Evolutionary conservation across 176 grass and related monocot species (phyloP).

Genomic region (Panicum miliaceum): DNA sequence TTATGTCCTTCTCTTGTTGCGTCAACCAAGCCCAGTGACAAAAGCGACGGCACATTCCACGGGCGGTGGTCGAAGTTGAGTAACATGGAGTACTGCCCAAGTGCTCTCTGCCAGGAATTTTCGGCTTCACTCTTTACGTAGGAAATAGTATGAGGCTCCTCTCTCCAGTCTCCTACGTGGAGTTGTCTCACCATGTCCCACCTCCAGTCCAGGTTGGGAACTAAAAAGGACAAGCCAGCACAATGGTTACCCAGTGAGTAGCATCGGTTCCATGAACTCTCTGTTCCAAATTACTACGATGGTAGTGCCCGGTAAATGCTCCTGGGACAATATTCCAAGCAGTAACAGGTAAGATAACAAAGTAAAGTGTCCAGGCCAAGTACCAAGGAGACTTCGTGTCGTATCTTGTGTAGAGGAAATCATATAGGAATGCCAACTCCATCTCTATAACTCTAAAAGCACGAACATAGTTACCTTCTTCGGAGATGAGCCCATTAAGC

Average conservation of each 20-base stretch:
- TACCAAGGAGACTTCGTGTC: rapidly evolving
- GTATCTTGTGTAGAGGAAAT: constrained; percentile 39
- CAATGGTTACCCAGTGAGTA: not conserved
- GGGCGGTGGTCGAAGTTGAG: constrained; percentile 16
- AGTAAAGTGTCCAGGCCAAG: not conserved
- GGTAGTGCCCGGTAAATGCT: constrained; percentile 24
- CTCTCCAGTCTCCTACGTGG: not conserved
- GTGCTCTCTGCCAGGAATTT: not conserved
- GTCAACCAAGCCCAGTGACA: not conserved
- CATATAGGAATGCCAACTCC: constrained; percentile 34
- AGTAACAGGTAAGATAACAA: not conserved
- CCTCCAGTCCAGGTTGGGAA: not conserved
- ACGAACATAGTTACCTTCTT: not conserved
- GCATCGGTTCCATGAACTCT: not conserved
- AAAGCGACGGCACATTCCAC: not conserved
- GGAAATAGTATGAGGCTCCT: rapidly evolving
- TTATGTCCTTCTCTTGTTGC: constrained; percentile 26
- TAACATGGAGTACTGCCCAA: constrained; percentile 28
- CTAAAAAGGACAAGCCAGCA: not conserved
- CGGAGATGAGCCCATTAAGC: constrained; percentile 1
- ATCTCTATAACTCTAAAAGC: constrained; percentile 8
- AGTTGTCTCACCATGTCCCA: not conserved
- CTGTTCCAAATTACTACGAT: constrained; percentile 11
- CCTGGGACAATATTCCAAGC: not conserved
- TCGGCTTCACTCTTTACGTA: not conserved